These are phyloP conservation scores for Helminthosporium solani DNA, from an alignment of 2,329 filamentous ascomycete species.

Conservation along the genomic window DNA sequence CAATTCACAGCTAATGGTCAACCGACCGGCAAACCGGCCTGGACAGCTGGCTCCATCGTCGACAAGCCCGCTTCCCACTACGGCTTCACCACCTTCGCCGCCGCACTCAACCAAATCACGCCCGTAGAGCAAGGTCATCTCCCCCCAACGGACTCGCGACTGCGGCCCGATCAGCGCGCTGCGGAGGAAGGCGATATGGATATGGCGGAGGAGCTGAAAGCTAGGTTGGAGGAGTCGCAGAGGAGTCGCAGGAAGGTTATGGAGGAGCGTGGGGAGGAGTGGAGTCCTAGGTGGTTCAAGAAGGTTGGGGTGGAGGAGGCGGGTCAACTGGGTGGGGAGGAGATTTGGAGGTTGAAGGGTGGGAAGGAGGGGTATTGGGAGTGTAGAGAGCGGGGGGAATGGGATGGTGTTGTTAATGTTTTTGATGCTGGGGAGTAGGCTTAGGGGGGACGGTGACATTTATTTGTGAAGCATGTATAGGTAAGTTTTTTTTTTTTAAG, in stretches of 20 bases:
- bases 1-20: constrained; percentile 64
- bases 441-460: too few relatives aligned
- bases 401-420: constrained; percentile 60
- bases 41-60: constrained; percentile 76
- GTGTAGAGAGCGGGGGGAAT: constrained; percentile 67
- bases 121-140: constrained; percentile 71
- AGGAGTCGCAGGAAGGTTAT: constrained; percentile 69
- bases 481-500: neutral
- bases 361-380: constrained; percentile 96
- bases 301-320: constrained; percentile 52
- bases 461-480: too few relatives aligned
- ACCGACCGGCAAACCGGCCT: constrained; percentile 67
- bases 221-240: constrained; percentile 81
- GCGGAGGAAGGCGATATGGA: constrained; percentile 82
- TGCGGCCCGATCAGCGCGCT: constrained; percentile 84
- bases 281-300: constrained; percentile 82
- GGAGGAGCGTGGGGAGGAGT: constrained; percentile 71
- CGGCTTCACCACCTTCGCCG: constrained; percentile 85
- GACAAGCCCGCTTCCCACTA: constrained; percentile 78
- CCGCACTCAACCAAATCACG: constrained; percentile 84
- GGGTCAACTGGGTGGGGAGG: constrained; percentile 42
- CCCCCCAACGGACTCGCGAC: constrained; percentile 76
- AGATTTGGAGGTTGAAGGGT: constrained; percentile 64
- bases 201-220: constrained; percentile 79
- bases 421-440: constrained; percentile 42